Conservation (phyloP, 2,329 filamentous ascomycete genomes). For the Fusarium vanettenii region DNA sequence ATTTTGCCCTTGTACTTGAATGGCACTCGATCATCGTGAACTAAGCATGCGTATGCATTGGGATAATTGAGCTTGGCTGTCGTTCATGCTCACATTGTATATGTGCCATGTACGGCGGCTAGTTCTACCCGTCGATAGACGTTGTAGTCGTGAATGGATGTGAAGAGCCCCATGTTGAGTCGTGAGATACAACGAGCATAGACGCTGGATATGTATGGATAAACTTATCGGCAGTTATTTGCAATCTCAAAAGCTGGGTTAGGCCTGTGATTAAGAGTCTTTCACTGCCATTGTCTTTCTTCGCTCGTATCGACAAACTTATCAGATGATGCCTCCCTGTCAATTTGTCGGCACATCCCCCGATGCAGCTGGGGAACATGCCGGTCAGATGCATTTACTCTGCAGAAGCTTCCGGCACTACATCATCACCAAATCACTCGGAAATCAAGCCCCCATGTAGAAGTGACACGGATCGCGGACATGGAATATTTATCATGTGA, state of each 20-base stretch:
- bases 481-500: not conserved
- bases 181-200: not conserved
- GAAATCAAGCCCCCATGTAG: not conserved
- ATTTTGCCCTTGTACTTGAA: not conserved
- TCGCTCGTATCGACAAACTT: not conserved
- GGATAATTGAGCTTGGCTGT: not conserved
- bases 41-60: not conserved
- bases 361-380: not conserved
- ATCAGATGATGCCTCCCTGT: not conserved
- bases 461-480: not conserved
- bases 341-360: not conserved
- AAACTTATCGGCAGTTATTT: not conserved
- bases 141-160: not conserved
- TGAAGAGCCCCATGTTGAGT: not conserved
- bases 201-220: too few species aligned
- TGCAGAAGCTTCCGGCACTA: not conserved
- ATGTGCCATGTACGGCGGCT: not conserved
- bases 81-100: too few species aligned
- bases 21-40: not conserved
- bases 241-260: too few species aligned
- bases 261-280: not conserved
- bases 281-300: not conserved
- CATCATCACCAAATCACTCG: not conserved
- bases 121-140: not conserved
- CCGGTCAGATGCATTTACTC: not conserved